Evolutionary conservation across 148 eudicot species (phyloP).

Genomic region (Gaultheria prostrata): DNA sequence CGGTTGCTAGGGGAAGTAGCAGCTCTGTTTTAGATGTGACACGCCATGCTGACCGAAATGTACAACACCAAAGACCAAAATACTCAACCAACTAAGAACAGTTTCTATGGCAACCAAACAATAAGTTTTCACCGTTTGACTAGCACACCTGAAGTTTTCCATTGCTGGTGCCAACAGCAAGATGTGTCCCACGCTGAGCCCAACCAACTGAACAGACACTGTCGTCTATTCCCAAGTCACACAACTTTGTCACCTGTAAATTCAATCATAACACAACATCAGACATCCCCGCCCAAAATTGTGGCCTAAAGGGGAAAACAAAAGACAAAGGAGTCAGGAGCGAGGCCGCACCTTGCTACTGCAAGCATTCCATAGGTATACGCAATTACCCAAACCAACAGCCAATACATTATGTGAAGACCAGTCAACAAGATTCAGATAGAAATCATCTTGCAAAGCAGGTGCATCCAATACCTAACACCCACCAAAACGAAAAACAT

Average conservation of each 20-base stretch:
- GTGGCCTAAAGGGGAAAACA: not conserved
- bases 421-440: constrained; percentile 92
- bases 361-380: constrained; percentile 91
- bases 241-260: constrained; percentile 75
- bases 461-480: constrained; percentile 93
- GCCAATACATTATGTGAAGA: constrained; percentile 79
- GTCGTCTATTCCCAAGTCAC: constrained; percentile 83
- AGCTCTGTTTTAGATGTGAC: not conserved
- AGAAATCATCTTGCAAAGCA: constrained; percentile 93
- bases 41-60: not conserved
- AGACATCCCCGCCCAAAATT: not conserved
- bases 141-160: constrained; percentile 69
- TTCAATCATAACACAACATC: not conserved
- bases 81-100: constrained; percentile 6
- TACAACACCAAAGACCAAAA: constrained; percentile 1
- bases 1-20: not conserved
- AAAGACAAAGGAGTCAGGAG: not conserved
- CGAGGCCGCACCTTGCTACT: constrained; percentile 73
- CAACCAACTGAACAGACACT: constrained; percentile 91
- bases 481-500: not conserved
- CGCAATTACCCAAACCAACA: constrained; percentile 84
- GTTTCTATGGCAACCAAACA: not conserved
- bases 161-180: constrained; percentile 75
- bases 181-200: constrained; percentile 85
- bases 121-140: not conserved